phyloP scores from a whole-genome alignment of 441 rosid genomes.

The Lepidium campestre region DNA sequence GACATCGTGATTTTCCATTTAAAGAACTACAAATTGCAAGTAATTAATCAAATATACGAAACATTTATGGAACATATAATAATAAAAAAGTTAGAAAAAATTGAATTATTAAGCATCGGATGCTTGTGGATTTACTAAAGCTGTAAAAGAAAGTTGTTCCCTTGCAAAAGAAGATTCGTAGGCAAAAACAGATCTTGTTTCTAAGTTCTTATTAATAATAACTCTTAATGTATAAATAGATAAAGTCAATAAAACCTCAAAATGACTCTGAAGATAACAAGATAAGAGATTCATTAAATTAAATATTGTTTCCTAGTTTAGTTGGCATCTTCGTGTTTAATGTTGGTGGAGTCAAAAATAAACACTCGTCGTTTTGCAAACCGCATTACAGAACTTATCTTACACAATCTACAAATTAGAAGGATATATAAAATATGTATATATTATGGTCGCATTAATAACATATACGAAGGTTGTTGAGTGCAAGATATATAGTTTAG shows the following conservation, averaged over 20 bases:
- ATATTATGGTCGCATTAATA: background rate
- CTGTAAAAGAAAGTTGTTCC: conserved; percentile 20
- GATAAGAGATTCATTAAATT: background rate
- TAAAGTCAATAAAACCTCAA: background rate
- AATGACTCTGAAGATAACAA: background rate
- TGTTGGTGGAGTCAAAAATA: background rate
- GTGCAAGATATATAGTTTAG: background rate
- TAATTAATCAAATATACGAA: background rate
- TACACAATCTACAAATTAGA: background rate
- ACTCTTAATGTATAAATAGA: background rate
- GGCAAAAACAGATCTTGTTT: background rate
- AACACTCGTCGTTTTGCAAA: conserved; percentile 3
- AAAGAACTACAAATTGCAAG: background rate
- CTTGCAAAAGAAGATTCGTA: background rate
- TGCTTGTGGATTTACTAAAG: conserved; percentile 12
- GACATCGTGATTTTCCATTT: background rate
- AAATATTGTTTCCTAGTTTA: background rate
- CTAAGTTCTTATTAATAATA: background rate
- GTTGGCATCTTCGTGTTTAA: background rate
- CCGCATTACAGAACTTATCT: background rate
- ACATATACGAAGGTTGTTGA: background rate
- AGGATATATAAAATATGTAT: background rate
- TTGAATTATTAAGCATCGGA: conserved; percentile 4
- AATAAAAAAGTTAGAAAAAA: background rate
- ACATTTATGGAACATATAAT: background rate